Evolutionary conservation across 2,329 filamentous ascomycete genomes (phyloP).

Genomic region (Colletotrichum sp.): DNA sequence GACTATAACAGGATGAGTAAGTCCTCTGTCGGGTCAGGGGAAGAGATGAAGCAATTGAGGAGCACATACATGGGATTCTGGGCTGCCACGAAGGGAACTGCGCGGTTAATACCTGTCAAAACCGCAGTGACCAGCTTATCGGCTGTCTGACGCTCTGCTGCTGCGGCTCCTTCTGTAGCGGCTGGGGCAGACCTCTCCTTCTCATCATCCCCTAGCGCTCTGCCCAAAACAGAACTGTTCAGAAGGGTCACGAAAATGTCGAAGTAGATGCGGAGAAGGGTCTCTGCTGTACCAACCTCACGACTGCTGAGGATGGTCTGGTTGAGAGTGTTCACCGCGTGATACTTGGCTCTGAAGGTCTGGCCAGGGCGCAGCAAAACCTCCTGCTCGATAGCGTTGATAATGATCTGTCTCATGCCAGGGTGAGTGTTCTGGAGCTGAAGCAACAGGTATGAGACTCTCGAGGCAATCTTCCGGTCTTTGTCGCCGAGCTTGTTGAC

Average conservation of each 20-base stretch:
- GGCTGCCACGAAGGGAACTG: slow-evolving; percentile 88
- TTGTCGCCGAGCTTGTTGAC: slow-evolving; percentile 98
- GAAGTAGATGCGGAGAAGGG: slow-evolving; percentile 91
- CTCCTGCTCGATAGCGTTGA: slow-evolving; percentile 85
- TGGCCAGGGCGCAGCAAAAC: slow-evolving; percentile 87
- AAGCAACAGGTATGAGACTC: slow-evolving; percentile 90
- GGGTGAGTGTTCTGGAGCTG: slow-evolving; percentile 90
- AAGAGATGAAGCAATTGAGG: slow-evolving; percentile 26
- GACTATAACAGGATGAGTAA: slow-evolving; percentile 43
- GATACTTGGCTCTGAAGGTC: slow-evolving; percentile 89
- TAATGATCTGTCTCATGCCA: slow-evolving; percentile 89
- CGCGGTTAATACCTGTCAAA: slow-evolving; percentile 92
- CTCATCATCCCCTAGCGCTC: background rate
- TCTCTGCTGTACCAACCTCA: slow-evolving; percentile 80
- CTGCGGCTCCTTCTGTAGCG: slow-evolving; percentile 13
- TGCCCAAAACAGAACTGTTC: slow-evolving; percentile 48
- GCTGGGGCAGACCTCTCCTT: background rate
- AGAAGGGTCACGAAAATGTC: slow-evolving; percentile 83
- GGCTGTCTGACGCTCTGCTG: slow-evolving; percentile 69
- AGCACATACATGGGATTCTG: slow-evolving; percentile 72
- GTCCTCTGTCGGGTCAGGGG: background rate
- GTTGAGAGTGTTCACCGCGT: slow-evolving; percentile 94
- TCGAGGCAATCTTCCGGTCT: slow-evolving; percentile 93
- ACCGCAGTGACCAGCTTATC: slow-evolving; percentile 94
- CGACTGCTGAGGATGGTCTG: slow-evolving; percentile 90